These are phyloP conservation scores for Myxozyma monticola DNA, from an alignment of 805 yeast species.

Conservation along the genomic window DNA sequence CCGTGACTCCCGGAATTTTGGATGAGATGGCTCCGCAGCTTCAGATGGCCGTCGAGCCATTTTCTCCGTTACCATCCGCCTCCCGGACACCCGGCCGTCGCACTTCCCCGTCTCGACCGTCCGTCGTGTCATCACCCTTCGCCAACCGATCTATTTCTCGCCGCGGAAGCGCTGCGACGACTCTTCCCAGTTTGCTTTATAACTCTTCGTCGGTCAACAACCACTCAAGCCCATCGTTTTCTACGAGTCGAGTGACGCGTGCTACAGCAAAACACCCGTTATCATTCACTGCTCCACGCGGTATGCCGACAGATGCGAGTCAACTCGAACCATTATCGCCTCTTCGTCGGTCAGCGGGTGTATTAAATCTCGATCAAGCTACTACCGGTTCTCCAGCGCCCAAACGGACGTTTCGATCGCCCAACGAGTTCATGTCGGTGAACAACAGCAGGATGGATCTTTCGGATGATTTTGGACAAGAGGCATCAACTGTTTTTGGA, in stretches of 20 bases:
- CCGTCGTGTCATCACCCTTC: constrained; percentile 11
- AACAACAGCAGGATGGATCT: too few relatives aligned
- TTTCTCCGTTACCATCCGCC: constrained; percentile 22
- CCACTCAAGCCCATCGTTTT: background rate
- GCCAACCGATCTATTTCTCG: constrained; percentile 10
- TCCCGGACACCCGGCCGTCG: constrained; percentile 18
- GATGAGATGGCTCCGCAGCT: constrained; percentile 23
- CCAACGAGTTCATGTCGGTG: too few relatives aligned
- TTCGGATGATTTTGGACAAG: too few relatives aligned
- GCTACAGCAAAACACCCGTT: constrained; percentile 25
- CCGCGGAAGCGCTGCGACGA: constrained; percentile 4
- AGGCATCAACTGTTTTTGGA: too few relatives aligned
- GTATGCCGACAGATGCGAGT: background rate
- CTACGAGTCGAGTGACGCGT: constrained; percentile 19
- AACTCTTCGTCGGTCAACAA: background rate
- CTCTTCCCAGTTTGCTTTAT: background rate
- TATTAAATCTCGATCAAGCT: constrained; percentile 44
- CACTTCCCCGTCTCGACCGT: constrained; percentile 18
- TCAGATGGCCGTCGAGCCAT: constrained; percentile 23
- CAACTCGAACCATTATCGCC: constrained; percentile 28
- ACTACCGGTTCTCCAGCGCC: constrained; percentile 33
- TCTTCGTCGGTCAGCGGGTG: constrained; percentile 44
- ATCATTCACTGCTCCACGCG: constrained; percentile 1
- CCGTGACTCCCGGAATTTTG: constrained; percentile 1
- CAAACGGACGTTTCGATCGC: constrained; percentile 14